phyloP scores from a whole-genome alignment of 805 yeast genomes.

The Kluyveromyces siamensis region DNA sequence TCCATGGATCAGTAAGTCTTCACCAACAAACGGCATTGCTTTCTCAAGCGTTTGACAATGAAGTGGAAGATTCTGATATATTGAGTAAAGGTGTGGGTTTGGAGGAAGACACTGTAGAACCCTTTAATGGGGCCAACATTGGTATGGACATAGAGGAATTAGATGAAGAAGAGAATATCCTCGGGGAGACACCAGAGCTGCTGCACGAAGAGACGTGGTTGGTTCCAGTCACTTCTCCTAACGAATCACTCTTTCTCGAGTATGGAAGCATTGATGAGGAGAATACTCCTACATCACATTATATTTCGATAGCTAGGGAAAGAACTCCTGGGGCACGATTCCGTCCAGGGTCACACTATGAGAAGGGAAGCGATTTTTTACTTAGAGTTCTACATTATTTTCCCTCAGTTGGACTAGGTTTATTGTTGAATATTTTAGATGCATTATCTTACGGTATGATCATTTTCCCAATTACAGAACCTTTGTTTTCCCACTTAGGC shows the following conservation, averaged over 20 bases:
- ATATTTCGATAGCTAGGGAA: background rate
- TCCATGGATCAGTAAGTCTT: slow-evolving; percentile 20
- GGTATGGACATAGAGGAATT: background rate
- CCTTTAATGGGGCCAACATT: background rate
- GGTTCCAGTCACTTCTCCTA: background rate
- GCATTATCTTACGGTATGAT: slow-evolving; percentile 97
- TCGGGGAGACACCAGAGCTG: background rate
- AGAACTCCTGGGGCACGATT: background rate
- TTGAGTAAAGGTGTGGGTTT: background rate
- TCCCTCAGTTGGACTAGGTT: slow-evolving; percentile 83
- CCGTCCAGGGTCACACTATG: background rate
- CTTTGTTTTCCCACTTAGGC: slow-evolving; percentile 67
- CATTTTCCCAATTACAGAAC: slow-evolving; percentile 83
- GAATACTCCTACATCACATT: background rate
- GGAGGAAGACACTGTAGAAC: background rate
- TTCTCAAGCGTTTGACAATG: slow-evolving; percentile 20
- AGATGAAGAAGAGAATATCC: background rate
- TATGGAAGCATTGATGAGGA: slow-evolving; percentile 2
- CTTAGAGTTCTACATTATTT: slow-evolving; percentile 17
- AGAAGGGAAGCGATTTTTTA: background rate
- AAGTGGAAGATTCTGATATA: background rate
- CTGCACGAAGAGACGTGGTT: background rate
- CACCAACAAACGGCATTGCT: slow-evolving; percentile 29
- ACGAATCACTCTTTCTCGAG: background rate
- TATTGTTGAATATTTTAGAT: slow-evolving; percentile 78